Base-by-base conservation (phyloP, 768 basidiomycete species). In the Russula ochroleuca region DNA sequence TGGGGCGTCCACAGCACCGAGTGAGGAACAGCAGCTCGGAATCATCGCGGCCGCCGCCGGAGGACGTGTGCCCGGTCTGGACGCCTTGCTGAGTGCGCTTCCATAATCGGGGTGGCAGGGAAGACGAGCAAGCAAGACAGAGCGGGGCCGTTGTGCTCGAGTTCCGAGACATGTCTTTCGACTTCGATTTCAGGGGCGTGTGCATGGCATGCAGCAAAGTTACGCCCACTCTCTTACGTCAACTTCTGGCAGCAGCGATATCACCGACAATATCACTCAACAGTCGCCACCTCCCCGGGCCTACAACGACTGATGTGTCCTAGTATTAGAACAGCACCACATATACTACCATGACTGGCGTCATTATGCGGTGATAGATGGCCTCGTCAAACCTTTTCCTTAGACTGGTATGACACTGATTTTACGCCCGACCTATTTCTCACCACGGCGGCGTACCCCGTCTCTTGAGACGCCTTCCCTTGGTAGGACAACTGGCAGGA, bases 51-150 rank as follows among this genome's bases (percentile, higher is more conserved):
- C n/a, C 23, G 14, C 33, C n/a, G 7, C 17, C 7, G 15, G 50
- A 43, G 14, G 33, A 52, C 23, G 41, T 28, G 17, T 13, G 33
- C 14, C 49, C 31, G 19, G 35, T 52, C 35, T 52, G 41, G 23
- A 4, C 17, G n/a, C 41, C 21, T 40, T 48, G 51, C 6, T 55
- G 33, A 10, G 50, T 23, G 38, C 35, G 48, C 49, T 59, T 64
- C 64, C 64, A 59, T 28, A 55, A 65, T 62, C 72, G 67, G 43
- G 82, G 79, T 25, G 79, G 82, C 17, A 85, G 70, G 7, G 84
- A 86, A 17, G 81, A 81, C 5, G 83, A 84, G 69, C 85, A 87
- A 28, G 85, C 80, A 15, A 86, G 77, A 69, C 85, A 87, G 31
- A 87, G 79, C 2, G 65, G 40, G 5, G 65, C 52, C 9, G 33